Evolutionary conservation across 2,329 filamentous ascomycete genomes (phyloP).

Genomic region (Shiraia sp.): DNA sequence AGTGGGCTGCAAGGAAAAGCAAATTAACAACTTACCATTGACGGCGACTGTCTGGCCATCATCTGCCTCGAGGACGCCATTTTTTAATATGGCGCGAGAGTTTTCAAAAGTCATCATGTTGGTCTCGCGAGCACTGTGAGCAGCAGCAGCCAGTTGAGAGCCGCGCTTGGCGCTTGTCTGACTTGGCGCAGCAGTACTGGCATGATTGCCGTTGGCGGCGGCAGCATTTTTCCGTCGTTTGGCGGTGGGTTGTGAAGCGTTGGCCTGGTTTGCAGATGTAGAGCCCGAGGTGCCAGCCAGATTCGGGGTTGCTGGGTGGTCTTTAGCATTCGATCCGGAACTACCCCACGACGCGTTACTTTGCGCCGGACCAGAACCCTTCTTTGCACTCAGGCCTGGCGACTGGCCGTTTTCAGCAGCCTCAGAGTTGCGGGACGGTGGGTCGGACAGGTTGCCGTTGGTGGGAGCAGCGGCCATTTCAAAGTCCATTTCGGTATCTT

Average conservation of each 20-base stretch:
- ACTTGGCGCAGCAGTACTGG: constrained; percentile 44
- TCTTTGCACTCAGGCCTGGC: constrained; percentile 42
- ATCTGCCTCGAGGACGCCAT: constrained; percentile 82
- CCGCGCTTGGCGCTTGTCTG: constrained; percentile 42
- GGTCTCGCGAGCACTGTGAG: constrained; percentile 61
- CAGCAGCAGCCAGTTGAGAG: constrained; percentile 44
- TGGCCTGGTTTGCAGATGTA: constrained; percentile 48
- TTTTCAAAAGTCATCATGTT: constrained; percentile 90
- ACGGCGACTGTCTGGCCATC: constrained; percentile 82
- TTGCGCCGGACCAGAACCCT: constrained; percentile 45
- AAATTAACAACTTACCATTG: constrained; percentile 69
- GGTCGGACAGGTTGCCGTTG: constrained; percentile 57
- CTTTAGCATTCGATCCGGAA: constrained; percentile 40
- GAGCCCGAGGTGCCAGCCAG: constrained; percentile 64
- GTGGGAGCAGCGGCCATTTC: constrained; percentile 66
- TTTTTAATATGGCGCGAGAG: constrained; percentile 67
- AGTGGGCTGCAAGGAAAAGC: constrained; percentile 24
- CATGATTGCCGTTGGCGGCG: constrained; percentile 41
- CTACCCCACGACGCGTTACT: constrained; percentile 45
- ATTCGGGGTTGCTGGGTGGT: constrained; percentile 35
- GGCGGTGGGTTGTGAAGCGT: constrained; percentile 42
- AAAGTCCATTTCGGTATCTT: constrained; percentile 90
- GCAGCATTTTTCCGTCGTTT: constrained; percentile 85
- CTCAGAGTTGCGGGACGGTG: constrained; percentile 41
- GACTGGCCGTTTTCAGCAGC: constrained; percentile 38